phyloP scores from a whole-genome alignment of 805 yeast species.

The Pichia californica region DNA sequence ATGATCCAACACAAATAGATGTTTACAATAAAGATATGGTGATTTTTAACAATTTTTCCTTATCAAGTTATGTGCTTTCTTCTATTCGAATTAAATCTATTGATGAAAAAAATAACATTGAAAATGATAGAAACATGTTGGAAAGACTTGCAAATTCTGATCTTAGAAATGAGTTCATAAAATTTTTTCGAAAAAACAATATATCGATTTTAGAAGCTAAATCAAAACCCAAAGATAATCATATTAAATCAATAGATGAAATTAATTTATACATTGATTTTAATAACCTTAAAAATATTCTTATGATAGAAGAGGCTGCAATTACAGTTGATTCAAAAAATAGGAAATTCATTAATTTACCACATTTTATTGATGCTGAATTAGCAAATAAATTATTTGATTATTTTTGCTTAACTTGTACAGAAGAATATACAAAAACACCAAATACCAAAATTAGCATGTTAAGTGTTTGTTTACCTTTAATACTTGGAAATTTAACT shows the following conservation, averaged over 20 bases:
- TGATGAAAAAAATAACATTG: not conserved
- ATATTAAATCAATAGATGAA: constrained; percentile 2
- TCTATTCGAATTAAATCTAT: not conserved
- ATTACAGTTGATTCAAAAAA: constrained; percentile 6
- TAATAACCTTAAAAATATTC: constrained; percentile 10
- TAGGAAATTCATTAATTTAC: constrained; percentile 12
- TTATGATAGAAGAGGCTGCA: constrained; percentile 14
- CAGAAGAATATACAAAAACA: not conserved
- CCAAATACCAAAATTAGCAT: constrained; percentile 9
- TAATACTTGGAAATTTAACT: constrained; percentile 15
- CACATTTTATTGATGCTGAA: constrained; percentile 7
- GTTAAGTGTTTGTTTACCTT: constrained; percentile 13
- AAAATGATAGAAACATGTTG: not conserved
- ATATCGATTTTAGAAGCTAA: not conserved
- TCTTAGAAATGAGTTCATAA: not conserved
- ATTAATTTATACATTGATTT: constrained; percentile 8
- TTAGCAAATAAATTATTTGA: constrained; percentile 12
- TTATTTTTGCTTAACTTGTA: constrained; percentile 9
- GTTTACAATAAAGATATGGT: not conserved
- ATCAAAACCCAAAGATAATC: not conserved
- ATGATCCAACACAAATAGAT: not conserved
- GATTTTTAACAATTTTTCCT: not conserved
- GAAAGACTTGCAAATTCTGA: not conserved
- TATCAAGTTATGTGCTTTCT: not conserved
- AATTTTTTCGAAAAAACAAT: not conserved